Base-by-base conservation (phyloP, 148 eudicot species). In the Amaranthus hypochondriacus region DNA sequence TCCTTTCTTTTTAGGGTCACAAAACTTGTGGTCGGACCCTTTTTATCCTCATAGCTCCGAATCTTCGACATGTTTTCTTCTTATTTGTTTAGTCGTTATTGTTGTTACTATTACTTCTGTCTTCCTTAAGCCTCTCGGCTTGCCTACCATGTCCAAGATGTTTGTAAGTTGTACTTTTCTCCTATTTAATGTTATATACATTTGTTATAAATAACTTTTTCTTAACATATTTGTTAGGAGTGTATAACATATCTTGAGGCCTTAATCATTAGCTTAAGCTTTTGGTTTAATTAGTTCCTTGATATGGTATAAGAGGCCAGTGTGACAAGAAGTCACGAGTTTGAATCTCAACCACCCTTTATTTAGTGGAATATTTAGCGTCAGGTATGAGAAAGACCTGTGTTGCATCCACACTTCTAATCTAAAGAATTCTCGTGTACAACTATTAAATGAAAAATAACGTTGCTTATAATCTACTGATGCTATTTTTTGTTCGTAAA, bases 141-240 rank as follows among this genome's bases (percentile, higher is more conserved):
- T 67, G 53, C 70, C 70, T 8, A 7, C 70, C 56, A 67, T 67
- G n/a, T 15, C 70, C 56, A 21, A 67, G 12, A 67, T 67, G 70
- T 67, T 67, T 50, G 70, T 67, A 67, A 67, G 70, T 51, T 51
- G 4, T 10, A n/a, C 4, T 2, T 18, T 48, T 66, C 5, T 11
- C 69, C 2, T 73, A 51, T 21, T 47, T 14, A 3, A n/a, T 8
- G 13, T 9, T 56, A 3, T 39, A 1, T 9, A 13, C 50, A 48
- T 52, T 6, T 7, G 0, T 39, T 50, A 68, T 49, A 42, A 49
- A 48, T 0, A 50, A 59, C 28, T 10, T 21, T 60, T 18, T 0
- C 5, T 60, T 60, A 28, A 28, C 39, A 28, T 28, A 28, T 28
- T 2, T 28, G 39, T 28, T 28, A 28, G 39, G 39, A 28, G 39